Evolutionary conservation across 2,329 filamentous ascomycete species (phyloP), one percentile per base, ranked within the genome.

Genomic region (Xylariomycetidae sp.): DNA sequence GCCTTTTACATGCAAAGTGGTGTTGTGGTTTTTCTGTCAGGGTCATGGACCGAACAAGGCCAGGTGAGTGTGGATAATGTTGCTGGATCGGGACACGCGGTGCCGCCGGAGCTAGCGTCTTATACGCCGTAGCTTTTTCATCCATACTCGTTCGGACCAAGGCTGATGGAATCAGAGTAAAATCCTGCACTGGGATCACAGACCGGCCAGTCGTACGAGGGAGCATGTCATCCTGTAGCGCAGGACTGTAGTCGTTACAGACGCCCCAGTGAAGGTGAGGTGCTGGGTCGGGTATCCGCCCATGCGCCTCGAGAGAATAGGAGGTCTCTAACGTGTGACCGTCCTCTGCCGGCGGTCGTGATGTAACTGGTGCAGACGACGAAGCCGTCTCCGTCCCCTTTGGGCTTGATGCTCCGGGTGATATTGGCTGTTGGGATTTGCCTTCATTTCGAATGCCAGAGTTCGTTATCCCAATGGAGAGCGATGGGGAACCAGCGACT

Each of bases 401-500:
- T 36, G 72, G 64, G 33, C 60, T 67, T 37, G 67, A 63, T 20
- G 62, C 64, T 26, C 57, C 58, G n/a, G 70, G 66, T 27, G 71
- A 69, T 8, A 67, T 70, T 22, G 64, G 67, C 33, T 67, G 66
- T 40, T 72, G 69, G 6, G 61, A 49, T 26, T 48, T 55, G 18
- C 61, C 53, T n/a, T 61, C 59, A 12, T 54, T 50, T 47, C 62
- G 46, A 34, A 47, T 48, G 41, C 69, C 70, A 17, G 58, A 53
- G 37, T 57, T 54, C 46, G 60, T 56, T 30, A 62, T 56, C 44
- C 70, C 69, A 25, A 48, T 36, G 34, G 54, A 53, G 32, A 57
- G 45, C 30, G 66, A 64, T 33, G 71, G 71, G 19, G 71, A 75
- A 17, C 57, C 63, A 35, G 61, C 58, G 30, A 59, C 59, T 29